These are phyloP conservation scores for Chaetomium cochliodes DNA, from an alignment of 495 filamentous ascomycete genomes.

Conservation along the genomic window DNA sequence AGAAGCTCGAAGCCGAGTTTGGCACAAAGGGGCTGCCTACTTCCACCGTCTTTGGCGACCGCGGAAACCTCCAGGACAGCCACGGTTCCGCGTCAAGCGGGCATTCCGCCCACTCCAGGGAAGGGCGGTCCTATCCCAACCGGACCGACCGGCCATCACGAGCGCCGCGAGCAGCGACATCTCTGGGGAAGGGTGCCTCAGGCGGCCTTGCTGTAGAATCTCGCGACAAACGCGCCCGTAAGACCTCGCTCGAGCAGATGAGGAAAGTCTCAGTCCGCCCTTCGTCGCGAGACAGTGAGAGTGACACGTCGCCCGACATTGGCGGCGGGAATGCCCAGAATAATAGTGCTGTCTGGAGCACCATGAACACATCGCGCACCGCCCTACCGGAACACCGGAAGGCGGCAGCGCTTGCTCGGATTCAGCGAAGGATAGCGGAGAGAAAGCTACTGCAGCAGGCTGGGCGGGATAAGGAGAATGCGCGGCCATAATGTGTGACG, in stretches of 20 bases:
- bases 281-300: constrained; percentile 23
- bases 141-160: constrained; percentile 5
- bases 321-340: constrained; percentile 33
- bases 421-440: constrained; percentile 55
- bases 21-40: constrained; percentile 19
- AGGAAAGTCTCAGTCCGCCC: constrained; percentile 8
- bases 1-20: constrained; percentile 35
- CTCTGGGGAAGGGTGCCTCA: constrained; percentile 4
- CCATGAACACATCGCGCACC: constrained; percentile 42
- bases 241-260: constrained; percentile 8
- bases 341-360: constrained; percentile 31
- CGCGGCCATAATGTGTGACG: constrained; percentile 27
- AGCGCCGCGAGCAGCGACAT: neutral
- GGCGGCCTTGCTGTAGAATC: constrained; percentile 8
- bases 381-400: constrained; percentile 57
- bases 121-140: constrained; percentile 11
- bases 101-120: constrained; percentile 14
- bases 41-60: constrained; percentile 27
- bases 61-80: constrained; percentile 34
- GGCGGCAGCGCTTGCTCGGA: constrained; percentile 61
- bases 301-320: constrained; percentile 29
- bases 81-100: constrained; percentile 30
- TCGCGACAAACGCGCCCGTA: constrained; percentile 11
- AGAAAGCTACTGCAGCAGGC: constrained; percentile 35
- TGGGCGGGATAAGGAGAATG: constrained; percentile 48